phyloP scores from a whole-genome alignment of 2,329 filamentous ascomycete genomes.

The Fusarium aywerte region DNA sequence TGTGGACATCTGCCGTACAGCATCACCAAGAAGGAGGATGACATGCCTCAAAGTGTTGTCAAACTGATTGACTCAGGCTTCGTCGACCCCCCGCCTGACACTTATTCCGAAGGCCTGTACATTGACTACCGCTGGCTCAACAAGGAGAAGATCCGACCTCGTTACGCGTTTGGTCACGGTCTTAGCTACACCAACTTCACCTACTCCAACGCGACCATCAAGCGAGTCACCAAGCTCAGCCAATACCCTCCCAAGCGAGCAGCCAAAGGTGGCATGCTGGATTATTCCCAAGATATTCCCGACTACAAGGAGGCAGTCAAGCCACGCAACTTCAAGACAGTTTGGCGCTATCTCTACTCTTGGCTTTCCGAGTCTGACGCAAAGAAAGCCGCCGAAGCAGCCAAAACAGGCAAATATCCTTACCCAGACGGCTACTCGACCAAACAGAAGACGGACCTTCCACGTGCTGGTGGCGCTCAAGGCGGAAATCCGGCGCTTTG shows the following conservation, averaged over 20 bases:
- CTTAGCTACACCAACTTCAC: slow-evolving; percentile 82
- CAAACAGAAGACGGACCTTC: slow-evolving; percentile 50
- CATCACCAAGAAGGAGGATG: slow-evolving; percentile 73
- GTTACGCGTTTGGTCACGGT: slow-evolving; percentile 88
- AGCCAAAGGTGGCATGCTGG: slow-evolving; percentile 54
- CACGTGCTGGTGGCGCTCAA: slow-evolving; percentile 74
- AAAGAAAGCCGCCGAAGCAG: slow-evolving; percentile 53
- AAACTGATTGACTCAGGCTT: slow-evolving; percentile 59
- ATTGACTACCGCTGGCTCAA: slow-evolving; percentile 94
- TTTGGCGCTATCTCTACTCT: slow-evolving; percentile 76
- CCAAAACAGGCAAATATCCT: slow-evolving; percentile 58
- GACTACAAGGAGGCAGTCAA: slow-evolving; percentile 65
- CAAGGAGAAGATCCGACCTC: slow-evolving; percentile 76
- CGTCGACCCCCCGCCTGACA: slow-evolving; percentile 78
- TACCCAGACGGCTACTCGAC: slow-evolving; percentile 75
- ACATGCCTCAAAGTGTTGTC: slow-evolving; percentile 73
- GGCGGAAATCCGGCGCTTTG: slow-evolving; percentile 76
- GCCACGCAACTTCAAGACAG: slow-evolving; percentile 66
- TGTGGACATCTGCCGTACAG: slow-evolving; percentile 91
- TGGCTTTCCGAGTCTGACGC: slow-evolving; percentile 63
- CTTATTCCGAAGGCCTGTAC: slow-evolving; percentile 84
- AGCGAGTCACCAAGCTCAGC: slow-evolving; percentile 57
- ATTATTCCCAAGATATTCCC: slow-evolving; percentile 63
- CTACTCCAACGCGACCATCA: slow-evolving; percentile 63
- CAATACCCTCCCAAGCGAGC: slow-evolving; percentile 50